Conservation (phyloP, 106 monocot genomes). For the Ottelia alismoides region DNA sequence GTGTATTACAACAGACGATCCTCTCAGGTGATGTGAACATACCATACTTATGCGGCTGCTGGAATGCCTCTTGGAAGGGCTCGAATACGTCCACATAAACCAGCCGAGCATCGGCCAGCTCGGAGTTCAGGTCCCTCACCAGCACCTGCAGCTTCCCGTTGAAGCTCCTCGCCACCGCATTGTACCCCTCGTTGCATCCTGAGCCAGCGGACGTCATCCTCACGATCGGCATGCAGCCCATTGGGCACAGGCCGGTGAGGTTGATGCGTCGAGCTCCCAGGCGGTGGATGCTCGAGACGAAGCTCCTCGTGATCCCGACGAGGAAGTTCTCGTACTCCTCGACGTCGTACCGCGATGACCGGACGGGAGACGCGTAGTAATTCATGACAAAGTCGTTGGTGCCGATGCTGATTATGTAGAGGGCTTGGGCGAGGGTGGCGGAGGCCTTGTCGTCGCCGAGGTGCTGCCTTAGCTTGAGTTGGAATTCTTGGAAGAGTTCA, state of each 20-base stretch:
- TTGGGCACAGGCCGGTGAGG: slow-evolving; percentile 6
- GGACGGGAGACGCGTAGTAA: neutral
- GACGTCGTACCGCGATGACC: slow-evolving; percentile 5
- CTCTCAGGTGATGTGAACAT: too few species aligned
- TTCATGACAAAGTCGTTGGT: slow-evolving; percentile 7
- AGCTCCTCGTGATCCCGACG: slow-evolving; percentile 2
- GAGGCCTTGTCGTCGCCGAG: neutral
- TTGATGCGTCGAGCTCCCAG: slow-evolving; percentile 9
- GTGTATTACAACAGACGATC: too few species aligned
- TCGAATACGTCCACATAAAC: slow-evolving; percentile 1
- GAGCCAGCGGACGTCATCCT: neutral
- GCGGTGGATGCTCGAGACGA: slow-evolving; percentile 1
- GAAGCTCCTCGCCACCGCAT: slow-evolving; percentile 5
- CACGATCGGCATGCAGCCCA: slow-evolving; percentile 9
- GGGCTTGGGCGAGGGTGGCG: neutral
- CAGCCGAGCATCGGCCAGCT: slow-evolving; percentile 3
- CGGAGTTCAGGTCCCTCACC: slow-evolving; percentile 2
- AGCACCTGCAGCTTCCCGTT: slow-evolving; percentile 4
- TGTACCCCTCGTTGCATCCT: slow-evolving; percentile 8
- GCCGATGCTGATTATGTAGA: slow-evolving; percentile 4
- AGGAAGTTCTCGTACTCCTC: slow-evolving; percentile 15
- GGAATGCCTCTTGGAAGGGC: neutral
- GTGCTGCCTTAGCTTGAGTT: neutral
- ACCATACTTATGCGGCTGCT: slow-evolving; percentile 1
- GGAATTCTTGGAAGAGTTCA: slow-evolving; percentile 4